phyloP scores from a whole-genome alignment of 257 asterid genomes.

The Linderniella brevidens region DNA sequence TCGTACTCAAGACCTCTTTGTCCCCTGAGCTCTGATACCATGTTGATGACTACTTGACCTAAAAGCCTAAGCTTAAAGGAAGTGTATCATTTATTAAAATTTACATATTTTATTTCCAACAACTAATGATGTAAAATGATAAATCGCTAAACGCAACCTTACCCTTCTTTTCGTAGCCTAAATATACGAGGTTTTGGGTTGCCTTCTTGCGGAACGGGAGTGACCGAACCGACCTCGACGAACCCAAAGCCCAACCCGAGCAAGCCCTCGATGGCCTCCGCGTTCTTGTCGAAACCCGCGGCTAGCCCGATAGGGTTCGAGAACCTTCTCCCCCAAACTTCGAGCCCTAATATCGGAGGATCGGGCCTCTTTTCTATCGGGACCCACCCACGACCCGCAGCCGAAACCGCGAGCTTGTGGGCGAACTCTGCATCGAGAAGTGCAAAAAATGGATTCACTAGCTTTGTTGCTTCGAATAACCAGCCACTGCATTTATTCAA shows the following conservation, averaged over 20 bases:
- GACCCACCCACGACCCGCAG: slow-evolving; percentile 99
- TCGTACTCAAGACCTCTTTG: too few relatives aligned
- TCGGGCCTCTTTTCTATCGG: slow-evolving; percentile 90
- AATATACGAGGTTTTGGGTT: slow-evolving; percentile 97
- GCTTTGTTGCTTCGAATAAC: slow-evolving; percentile 88
- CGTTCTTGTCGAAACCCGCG: slow-evolving; percentile 98
- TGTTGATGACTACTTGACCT: too few relatives aligned
- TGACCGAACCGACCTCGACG: slow-evolving; percentile 98
- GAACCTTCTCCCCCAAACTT: slow-evolving; percentile 96
- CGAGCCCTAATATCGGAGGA: slow-evolving; percentile 46
- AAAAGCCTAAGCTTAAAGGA: too few relatives aligned
- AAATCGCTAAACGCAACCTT: neutral
- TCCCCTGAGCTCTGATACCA: too few relatives aligned
- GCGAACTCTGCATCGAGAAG: slow-evolving; percentile 89
- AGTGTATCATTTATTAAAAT: too few relatives aligned
- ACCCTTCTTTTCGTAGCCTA: slow-evolving; percentile 75
- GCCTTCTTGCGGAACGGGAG: slow-evolving; percentile 96
- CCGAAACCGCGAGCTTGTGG: slow-evolving; percentile 79
- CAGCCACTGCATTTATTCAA: slow-evolving; percentile 64
- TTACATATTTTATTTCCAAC: too few relatives aligned
- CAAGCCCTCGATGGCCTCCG: slow-evolving; percentile 93
- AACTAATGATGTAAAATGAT: slow-evolving; percentile 13
- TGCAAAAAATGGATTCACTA: slow-evolving; percentile 94
- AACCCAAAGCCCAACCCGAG: slow-evolving; percentile 94
- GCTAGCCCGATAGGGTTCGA: slow-evolving; percentile 94